phyloP scores from a whole-genome alignment of 164 flowering plant genomes.

The Nymphaea thermarum region DNA sequence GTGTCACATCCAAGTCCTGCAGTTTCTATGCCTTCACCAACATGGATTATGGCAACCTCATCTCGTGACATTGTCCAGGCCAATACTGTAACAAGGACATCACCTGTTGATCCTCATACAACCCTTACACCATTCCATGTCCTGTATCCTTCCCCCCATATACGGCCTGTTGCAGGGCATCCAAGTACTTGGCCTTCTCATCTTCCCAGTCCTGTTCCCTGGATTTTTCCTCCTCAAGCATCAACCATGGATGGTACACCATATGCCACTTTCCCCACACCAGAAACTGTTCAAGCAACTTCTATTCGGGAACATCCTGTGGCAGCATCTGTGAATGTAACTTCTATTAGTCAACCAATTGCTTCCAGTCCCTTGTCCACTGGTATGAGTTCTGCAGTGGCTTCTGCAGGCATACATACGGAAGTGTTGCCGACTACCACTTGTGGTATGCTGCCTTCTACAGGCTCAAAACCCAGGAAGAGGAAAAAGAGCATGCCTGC shows the following conservation, averaged over 20 bases:
- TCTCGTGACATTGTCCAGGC: constrained; percentile 36
- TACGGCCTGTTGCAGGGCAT: constrained; percentile 43
- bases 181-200: constrained; percentile 56
- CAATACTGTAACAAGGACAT: constrained; percentile 27
- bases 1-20: constrained; percentile 28
- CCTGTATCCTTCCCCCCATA: constrained; percentile 54
- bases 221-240: constrained; percentile 58
- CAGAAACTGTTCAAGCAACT: constrained; percentile 50
- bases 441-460: background rate
- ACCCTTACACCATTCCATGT: constrained; percentile 40
- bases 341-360: background rate
- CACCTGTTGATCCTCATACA: constrained; percentile 43
- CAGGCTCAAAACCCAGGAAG: constrained; percentile 55
- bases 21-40: constrained; percentile 62
- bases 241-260: constrained; percentile 30
- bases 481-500: constrained; percentile 35
- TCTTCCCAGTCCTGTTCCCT: constrained; percentile 37
- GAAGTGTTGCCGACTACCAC: background rate
- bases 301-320: constrained; percentile 31
- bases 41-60: constrained; percentile 66
- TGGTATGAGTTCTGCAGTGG: background rate
- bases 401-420: background rate
- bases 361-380: background rate
- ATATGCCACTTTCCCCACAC: constrained; percentile 15
- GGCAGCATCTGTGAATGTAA: background rate